These are phyloP conservation scores for Pythium vanterpoolii DNA, from an alignment of 352 stramenopile species.

Conservation along the genomic window DNA sequence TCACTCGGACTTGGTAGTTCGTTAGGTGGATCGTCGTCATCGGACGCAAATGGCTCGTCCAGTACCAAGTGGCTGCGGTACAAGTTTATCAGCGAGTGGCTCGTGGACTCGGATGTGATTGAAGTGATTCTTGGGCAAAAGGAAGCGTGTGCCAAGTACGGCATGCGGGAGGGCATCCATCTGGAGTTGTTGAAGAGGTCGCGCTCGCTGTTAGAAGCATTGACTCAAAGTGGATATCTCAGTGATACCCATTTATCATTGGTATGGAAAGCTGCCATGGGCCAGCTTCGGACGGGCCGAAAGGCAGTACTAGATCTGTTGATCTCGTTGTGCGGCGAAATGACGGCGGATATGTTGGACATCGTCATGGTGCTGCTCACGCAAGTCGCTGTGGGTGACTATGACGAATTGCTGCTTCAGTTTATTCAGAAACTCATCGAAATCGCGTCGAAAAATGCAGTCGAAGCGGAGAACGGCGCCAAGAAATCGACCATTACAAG, in stretches of 20 bases:
- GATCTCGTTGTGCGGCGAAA: constrained; percentile 52
- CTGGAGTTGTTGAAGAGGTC: constrained; percentile 82
- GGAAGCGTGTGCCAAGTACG: constrained; percentile 62
- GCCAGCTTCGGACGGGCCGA: constrained; percentile 58
- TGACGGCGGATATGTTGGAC: constrained; percentile 73
- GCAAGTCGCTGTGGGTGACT: constrained; percentile 63
- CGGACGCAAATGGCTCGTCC: constrained; percentile 8
- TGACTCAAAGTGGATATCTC: constrained; percentile 51
- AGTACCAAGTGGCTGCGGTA: constrained; percentile 66
- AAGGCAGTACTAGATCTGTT: constrained; percentile 79
- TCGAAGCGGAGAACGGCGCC: constrained; percentile 63
- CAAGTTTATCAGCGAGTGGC: constrained; percentile 78
- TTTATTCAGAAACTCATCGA: constrained; percentile 79
- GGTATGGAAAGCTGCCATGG: constrained; percentile 73
- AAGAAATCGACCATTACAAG: constrained; percentile 69
- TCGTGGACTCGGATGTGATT: constrained; percentile 68
- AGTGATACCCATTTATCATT: constrained; percentile 66
- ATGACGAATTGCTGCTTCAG: constrained; percentile 72
- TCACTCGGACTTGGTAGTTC: constrained; percentile 22
- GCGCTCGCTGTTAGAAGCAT: constrained; percentile 64
- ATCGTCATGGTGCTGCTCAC: constrained; percentile 72
- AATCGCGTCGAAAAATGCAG: constrained; percentile 66
- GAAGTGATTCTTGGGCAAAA: constrained; percentile 80
- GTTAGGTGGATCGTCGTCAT: constrained; percentile 9
- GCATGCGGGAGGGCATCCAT: constrained; percentile 71